These are phyloP conservation scores for Dunaliella sp. DNA, from an alignment of 139 green algal genomes.

Conservation along the genomic window DNA sequence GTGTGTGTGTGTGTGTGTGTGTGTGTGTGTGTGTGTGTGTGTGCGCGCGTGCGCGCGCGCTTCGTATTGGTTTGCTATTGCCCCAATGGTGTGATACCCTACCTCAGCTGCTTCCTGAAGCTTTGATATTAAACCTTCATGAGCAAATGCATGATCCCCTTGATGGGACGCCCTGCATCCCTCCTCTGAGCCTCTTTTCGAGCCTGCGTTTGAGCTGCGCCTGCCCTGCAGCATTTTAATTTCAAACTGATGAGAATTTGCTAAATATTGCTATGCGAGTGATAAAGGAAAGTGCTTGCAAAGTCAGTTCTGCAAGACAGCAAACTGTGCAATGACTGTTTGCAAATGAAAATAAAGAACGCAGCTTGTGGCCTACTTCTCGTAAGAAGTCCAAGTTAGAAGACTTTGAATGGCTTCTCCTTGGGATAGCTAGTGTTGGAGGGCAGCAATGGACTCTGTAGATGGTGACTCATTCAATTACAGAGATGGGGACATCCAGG, in stretches of 20 bases:
- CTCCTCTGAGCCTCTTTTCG: too few species aligned
- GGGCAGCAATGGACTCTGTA: constrained; percentile 3
- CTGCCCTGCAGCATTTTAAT: not conserved
- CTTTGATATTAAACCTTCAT: not conserved
- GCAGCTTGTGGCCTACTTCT: not conserved
- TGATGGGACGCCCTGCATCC: not conserved
- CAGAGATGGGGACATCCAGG: constrained; percentile 7
- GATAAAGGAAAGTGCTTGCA: not conserved
- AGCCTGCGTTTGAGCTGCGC: too few species aligned
- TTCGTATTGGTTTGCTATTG: not conserved
- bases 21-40: not conserved
- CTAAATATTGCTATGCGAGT: not conserved
- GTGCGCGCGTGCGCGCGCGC: not conserved
- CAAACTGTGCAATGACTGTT: not conserved
- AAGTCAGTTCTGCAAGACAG: not conserved
- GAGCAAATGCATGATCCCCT: too few species aligned
- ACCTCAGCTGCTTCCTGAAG: not conserved
- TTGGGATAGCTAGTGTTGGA: too few species aligned
- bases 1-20: not conserved
- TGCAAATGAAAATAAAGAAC: not conserved
- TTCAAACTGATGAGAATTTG: not conserved
- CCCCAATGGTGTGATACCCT: not conserved
- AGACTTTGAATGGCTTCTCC: not conserved
- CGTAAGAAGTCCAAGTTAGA: not conserved
- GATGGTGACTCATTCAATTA: constrained; percentile 15